Evolutionary conservation across 805 yeast genomes (phyloP), one percentile per base, ranked within the genome.

Genomic region (Candida ascalaphidarum): DNA sequence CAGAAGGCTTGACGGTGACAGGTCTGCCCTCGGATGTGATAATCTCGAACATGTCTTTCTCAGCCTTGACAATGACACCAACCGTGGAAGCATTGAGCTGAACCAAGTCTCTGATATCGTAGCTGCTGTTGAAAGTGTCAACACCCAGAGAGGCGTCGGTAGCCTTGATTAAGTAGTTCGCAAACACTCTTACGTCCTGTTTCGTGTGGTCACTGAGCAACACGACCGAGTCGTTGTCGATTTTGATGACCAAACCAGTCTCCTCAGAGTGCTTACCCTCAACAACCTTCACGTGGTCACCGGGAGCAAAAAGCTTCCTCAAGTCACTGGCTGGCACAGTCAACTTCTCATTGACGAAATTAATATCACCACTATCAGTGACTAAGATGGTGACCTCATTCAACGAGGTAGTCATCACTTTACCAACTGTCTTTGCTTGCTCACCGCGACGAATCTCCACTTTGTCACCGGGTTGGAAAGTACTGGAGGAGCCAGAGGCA

Each of bases 381-480:
- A 73, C 61, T 23, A 58, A 47, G 12, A 74, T 64, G 21, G 71
- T 59, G 9, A 72, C 69, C 49, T 74, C 74, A 37, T 62, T 67
- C 31, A 68, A 62, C 11, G 73, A 72, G 2, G 86, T 73, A 15
- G 81, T 68, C 7, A 73, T 58, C 28, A 89, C 94, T 28, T 70
- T 69, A 57, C 96, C 98, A 29, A 71, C 69, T 35, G 94, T 74
- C 35, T 89, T 94, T 25, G 88, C 76, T 58, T 88, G 96, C 58
- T 92, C 98, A 50, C 98, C 98, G 39, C 77, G 75, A 29, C 82
- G 68, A 27, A 92, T 82, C 56, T 88, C 95, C 26, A 92, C 96
- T 41, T 82, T 73, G 53, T 92, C 98, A 41, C 95, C 96, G 5
- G 94, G 84, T 53, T 85, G 95, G 62, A 88, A 89, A 6, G 61